Evolutionary conservation across 148 eudicot species (phyloP).

Genomic region (Silene latifolia): DNA sequence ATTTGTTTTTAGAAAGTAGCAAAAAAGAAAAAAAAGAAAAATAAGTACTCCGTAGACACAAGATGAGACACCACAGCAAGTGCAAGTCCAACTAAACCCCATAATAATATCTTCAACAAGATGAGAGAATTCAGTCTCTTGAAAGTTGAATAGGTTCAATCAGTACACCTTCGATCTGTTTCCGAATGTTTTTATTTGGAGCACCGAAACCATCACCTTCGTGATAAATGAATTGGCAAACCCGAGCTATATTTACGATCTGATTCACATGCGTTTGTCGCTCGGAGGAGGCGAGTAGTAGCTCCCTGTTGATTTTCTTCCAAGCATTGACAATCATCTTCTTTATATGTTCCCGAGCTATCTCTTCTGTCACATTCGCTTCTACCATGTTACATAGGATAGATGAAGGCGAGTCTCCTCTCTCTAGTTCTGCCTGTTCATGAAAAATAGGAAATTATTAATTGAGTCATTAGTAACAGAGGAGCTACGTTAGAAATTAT

Average conservation of each 20-base stretch:
- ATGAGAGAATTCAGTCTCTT: background rate
- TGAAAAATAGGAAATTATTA: background rate
- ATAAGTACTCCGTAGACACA: too few relatives aligned
- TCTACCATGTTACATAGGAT: conserved; percentile 49
- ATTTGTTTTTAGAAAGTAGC: too few relatives aligned
- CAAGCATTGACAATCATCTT: conserved; percentile 34
- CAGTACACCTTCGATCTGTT: background rate
- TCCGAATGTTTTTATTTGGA: background rate
- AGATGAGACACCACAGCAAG: too few relatives aligned
- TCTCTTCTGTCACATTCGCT: conserved; percentile 36
- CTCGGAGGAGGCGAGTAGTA: conserved; percentile 11
- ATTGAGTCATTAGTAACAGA: background rate
- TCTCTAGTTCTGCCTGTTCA: conserved; percentile 42
- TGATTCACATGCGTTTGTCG: conserved; percentile 1
- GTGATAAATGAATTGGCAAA: background rate
- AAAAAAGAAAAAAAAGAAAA: too few relatives aligned
- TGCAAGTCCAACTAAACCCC: too few relatives aligned
- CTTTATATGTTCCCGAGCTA: conserved; percentile 33
- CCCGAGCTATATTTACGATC: background rate
- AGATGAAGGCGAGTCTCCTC: conserved; percentile 53
- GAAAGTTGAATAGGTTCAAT: background rate
- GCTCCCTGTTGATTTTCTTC: conserved; percentile 35
- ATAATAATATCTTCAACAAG: too few relatives aligned
- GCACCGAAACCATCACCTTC: conserved; percentile 1
- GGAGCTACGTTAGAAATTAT: background rate